These are phyloP conservation scores for Oryza coarctata DNA, from an alignment of 176 grass and related monocot species.

Conservation along the genomic window DNA sequence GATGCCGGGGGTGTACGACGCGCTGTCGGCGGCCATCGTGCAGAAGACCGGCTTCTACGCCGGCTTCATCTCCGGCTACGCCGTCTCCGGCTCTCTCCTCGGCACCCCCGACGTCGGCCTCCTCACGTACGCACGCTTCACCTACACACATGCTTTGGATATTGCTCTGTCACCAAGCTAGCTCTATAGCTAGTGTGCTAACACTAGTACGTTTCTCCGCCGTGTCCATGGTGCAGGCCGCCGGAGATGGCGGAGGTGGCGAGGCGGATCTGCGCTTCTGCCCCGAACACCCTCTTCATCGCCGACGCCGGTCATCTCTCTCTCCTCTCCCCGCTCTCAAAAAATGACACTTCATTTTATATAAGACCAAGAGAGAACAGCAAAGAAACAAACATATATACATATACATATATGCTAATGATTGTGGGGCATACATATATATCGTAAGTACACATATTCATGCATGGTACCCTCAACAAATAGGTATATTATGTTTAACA, in stretches of 20 bases:
- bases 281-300: slow-evolving; percentile 25
- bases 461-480: background rate
- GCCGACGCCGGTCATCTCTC: slow-evolving; percentile 40
- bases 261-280: slow-evolving; percentile 30
- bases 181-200: too few species aligned
- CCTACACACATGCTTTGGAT: too few species aligned
- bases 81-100: slow-evolving; percentile 36
- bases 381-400: background rate
- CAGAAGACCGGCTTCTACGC: slow-evolving; percentile 39
- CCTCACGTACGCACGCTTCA: slow-evolving; percentile 28
- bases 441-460: too few species aligned
- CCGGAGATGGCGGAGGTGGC: slow-evolving; percentile 51
- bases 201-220: too few species aligned
- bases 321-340: background rate
- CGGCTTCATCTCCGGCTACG: slow-evolving; percentile 52
- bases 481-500: too few species aligned
- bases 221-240: slow-evolving; percentile 35
- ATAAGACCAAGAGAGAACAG: background rate
- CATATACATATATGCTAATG: background rate
- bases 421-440: background rate
- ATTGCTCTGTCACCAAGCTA: too few species aligned
- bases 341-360: background rate
- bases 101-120: slow-evolving; percentile 55
- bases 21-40: slow-evolving; percentile 50
- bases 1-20: slow-evolving; percentile 45